phyloP scores from a whole-genome alignment of 345 rosid species.

The Pistacia vera region DNA sequence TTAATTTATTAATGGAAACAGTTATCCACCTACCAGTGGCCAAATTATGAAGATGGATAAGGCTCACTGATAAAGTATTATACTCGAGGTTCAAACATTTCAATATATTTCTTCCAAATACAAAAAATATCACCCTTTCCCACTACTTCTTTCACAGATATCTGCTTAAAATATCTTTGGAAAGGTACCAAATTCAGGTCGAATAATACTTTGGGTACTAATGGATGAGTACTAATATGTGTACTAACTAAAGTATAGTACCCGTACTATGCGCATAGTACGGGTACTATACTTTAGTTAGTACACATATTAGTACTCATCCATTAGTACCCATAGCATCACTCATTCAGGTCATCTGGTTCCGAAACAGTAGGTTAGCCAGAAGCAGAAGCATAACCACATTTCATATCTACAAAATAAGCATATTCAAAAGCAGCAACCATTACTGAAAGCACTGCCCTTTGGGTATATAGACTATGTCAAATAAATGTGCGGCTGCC shows the following conservation, averaged over 20 bases:
- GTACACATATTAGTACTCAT: too few relatives aligned
- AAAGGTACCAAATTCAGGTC: conserved; percentile 11
- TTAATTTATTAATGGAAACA: background rate
- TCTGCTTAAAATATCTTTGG: background rate
- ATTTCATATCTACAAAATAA: conserved; percentile 1
- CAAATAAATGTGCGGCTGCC: background rate
- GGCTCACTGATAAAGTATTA: background rate
- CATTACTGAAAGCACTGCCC: background rate
- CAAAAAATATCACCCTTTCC: background rate
- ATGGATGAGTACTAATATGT: too few relatives aligned
- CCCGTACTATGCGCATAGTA: too few relatives aligned
- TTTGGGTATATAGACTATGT: background rate
- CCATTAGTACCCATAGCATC: too few relatives aligned
- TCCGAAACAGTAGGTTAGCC: background rate
- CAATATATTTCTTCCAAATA: background rate
- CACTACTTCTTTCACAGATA: background rate
- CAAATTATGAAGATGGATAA: conserved; percentile 14
- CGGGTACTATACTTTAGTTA: too few relatives aligned
- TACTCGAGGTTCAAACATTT: background rate
- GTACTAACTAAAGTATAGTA: too few relatives aligned
- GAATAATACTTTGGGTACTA: too few relatives aligned
- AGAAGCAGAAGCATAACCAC: conserved; percentile 1
- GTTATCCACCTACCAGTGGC: background rate
- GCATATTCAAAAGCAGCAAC: background rate
- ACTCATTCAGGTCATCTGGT: conserved; percentile 12